Percentiles rank a stretch among this genome's conserved stretches.
Conservation (phyloP, 306 rosid genomes). For the Prunus mira region DNA sequence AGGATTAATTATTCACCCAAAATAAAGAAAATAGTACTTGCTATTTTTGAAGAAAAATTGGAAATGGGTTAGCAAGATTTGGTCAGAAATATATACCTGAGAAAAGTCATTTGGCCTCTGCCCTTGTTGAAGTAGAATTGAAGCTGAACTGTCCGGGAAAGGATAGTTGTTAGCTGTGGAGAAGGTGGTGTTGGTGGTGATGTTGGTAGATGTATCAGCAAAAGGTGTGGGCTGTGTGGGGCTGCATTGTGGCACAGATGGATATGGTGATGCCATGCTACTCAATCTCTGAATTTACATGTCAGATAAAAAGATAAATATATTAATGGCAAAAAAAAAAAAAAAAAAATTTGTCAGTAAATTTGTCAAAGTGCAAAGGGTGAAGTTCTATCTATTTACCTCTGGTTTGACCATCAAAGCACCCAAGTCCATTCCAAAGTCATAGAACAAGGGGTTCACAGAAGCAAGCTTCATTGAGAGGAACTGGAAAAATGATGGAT, state of each 20-base stretch:
- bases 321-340: background rate
- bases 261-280: conserved; percentile 34
- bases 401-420: conserved; percentile 52
- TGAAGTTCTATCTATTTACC: conserved; percentile 31
- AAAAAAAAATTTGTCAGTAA: background rate
- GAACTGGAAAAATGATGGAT: conserved; percentile 43
- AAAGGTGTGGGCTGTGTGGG: conserved; percentile 43
- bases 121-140: conserved; percentile 43
- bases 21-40: background rate
- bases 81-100: conserved; percentile 35
- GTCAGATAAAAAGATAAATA: conserved; percentile 1
- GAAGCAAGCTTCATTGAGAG: conserved; percentile 93
- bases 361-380: background rate
- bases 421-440: conserved; percentile 62
- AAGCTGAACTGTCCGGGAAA: conserved; percentile 38
- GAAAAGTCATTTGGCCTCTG: conserved; percentile 42
- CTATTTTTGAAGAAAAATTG: background rate
- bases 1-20: background rate
- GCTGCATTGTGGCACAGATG: conserved; percentile 43
- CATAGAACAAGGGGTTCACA: conserved; percentile 60
- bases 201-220: conserved; percentile 35
- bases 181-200: conserved; percentile 13
- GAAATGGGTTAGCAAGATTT: background rate
- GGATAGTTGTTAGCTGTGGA: conserved; percentile 34
- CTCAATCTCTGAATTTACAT: conserved; percentile 39